Conservation (phyloP, 2,329 filamentous ascomycete species). For the Torrubiella hemipterigena region DNA sequence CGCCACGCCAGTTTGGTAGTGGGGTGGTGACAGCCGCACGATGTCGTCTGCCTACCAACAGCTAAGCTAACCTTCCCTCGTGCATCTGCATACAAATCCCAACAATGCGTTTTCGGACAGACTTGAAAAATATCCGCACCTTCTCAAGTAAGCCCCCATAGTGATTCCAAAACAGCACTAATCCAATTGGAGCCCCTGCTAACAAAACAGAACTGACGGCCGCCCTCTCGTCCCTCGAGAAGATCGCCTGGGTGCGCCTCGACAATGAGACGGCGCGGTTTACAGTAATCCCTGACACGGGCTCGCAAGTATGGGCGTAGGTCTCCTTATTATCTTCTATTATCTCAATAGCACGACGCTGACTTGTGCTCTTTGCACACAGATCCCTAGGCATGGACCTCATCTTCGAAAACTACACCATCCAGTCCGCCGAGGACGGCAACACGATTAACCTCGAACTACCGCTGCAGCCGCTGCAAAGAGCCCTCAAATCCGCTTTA, state of each 20-base stretch:
- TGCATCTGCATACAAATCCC: background rate
- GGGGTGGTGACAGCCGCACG: conserved; percentile 1
- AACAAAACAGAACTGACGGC: conserved; percentile 43
- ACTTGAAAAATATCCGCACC: conserved; percentile 53
- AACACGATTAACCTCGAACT: conserved; percentile 97
- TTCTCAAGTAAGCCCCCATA: conserved; percentile 41
- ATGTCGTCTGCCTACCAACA: background rate
- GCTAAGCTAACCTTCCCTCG: too few relatives aligned
- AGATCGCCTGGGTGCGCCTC: conserved; percentile 82
- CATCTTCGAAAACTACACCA: conserved; percentile 75
- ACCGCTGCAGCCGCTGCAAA: conserved; percentile 74
- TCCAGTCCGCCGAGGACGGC: conserved; percentile 69
- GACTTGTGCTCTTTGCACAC: background rate
- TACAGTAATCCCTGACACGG: conserved; percentile 88
- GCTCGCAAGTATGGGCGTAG: conserved; percentile 92
- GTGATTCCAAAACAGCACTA: conserved; percentile 1
- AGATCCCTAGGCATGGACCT: conserved; percentile 59
- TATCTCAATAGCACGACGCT: background rate
- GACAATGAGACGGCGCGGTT: conserved; percentile 82
- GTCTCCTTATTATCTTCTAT: conserved; percentile 22
- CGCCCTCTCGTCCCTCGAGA: conserved; percentile 56
- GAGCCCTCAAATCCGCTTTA: conserved; percentile 80
- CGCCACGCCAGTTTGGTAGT: conserved; percentile 6
- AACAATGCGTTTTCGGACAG: conserved; percentile 55
- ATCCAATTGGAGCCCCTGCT: background rate